These are phyloP conservation scores for Notholithocarpus densiflorus DNA, from an alignment of 306 rosid species.

Conservation along the genomic window DNA sequence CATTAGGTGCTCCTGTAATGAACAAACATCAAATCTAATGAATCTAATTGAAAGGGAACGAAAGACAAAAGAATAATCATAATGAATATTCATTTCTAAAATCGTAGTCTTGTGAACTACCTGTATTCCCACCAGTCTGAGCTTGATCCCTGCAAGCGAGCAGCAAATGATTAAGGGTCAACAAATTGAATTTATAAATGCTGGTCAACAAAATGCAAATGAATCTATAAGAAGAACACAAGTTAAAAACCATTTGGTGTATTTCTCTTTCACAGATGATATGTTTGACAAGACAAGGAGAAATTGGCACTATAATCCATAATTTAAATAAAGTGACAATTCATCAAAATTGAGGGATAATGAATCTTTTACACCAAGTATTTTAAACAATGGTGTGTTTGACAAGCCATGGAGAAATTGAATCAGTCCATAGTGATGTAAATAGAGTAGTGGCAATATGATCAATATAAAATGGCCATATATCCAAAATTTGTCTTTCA, in stretches of 20 bases:
- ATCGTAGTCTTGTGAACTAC: conserved; percentile 11
- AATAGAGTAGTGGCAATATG: background rate
- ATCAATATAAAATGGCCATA: background rate
- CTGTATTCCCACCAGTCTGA: conserved; percentile 46
- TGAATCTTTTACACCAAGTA: background rate
- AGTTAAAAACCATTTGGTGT: background rate
- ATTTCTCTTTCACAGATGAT: background rate
- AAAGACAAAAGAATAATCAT: background rate
- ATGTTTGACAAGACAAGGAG: background rate
- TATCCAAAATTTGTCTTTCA: background rate
- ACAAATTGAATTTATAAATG: background rate
- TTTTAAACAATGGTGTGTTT: background rate
- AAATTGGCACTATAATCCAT: background rate
- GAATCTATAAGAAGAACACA: background rate
- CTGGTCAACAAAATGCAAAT: background rate
- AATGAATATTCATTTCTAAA: background rate
- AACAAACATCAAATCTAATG: conserved; percentile 1
- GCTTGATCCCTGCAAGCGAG: conserved; percentile 38
- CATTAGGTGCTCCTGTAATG: conserved; percentile 39
- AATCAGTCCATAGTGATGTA: background rate
- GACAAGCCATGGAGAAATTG: background rate
- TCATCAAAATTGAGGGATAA: background rate
- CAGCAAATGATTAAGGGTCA: conserved; percentile 3
- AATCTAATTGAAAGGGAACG: background rate
- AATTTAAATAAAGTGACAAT: background rate